These are phyloP conservation scores for Lipomyces anomalus DNA, from an alignment of 805 yeast genomes.

Conservation along the genomic window DNA sequence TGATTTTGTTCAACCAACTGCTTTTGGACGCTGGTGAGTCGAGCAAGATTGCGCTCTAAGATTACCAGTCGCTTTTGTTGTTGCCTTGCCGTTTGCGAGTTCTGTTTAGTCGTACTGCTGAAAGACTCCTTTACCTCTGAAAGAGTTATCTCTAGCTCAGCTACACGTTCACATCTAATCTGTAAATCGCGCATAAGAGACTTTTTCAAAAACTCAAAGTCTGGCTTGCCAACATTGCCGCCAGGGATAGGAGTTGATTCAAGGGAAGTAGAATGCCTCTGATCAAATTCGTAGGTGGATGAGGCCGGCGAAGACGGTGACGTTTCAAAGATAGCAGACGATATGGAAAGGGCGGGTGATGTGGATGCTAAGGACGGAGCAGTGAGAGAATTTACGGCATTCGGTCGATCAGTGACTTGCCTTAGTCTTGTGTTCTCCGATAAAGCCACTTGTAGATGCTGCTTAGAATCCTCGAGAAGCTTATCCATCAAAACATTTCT, in stretches of 20 bases:
- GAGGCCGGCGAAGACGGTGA: neutral
- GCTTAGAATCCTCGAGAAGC: conserved; percentile 10
- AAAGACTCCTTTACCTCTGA: conserved; percentile 38
- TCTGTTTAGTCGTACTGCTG: conserved; percentile 27
- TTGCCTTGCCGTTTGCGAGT: conserved; percentile 24
- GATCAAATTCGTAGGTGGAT: no score
- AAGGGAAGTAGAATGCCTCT: no score
- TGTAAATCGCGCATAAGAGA: conserved; percentile 31
- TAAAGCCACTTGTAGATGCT: conserved; percentile 12
- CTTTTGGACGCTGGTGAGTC: conserved; percentile 51
- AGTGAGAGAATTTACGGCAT: conserved; percentile 1
- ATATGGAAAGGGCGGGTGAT: conserved; percentile 3
- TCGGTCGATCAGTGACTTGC: conserved; percentile 2
- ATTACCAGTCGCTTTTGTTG: conserved; percentile 46
- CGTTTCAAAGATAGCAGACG: conserved; percentile 1
- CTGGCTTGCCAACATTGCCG: conserved; percentile 2
- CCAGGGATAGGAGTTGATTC: no score
- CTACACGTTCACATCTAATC: conserved; percentile 35
- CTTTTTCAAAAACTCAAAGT: conserved; percentile 26
- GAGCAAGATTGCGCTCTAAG: conserved; percentile 54
- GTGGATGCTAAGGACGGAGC: neutral
- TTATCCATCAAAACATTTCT: conserved; percentile 8
- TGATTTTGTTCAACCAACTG: conserved; percentile 61
- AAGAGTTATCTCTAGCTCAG: conserved; percentile 42
- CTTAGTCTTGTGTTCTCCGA: conserved; percentile 16